Evolutionary conservation across 208 protist genomes (phyloP), one percentile per base, ranked within the genome.

Genomic region (Endotrypanum monterogeii): DNA sequence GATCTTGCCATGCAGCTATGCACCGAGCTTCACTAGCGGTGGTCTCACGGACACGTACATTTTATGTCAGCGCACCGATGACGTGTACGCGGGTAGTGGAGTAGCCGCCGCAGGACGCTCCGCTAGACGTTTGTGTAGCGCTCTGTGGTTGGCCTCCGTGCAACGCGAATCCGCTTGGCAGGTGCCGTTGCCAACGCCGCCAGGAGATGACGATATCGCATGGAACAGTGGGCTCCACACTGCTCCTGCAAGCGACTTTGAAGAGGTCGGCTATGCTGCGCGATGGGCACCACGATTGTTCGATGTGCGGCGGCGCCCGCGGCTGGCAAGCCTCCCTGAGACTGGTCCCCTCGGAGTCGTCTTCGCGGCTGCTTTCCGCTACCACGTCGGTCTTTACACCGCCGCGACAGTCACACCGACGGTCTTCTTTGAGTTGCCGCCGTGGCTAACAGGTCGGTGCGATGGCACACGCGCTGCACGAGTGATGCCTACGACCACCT

Each of bases 101-200:
- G 55, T 68, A 8, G 67, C 69, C 1, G 54, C 11, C 25, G 56
- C 18, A 28, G 67, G 51, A 18, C 35, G 52, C 46, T 46, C 52
- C 18, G 14, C n/a, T 4, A 41, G 37, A 20, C 46, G 68, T 6
- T 18, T 50, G 23, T 63, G 54, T 39, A 73, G 55, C 20, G 32
- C 16, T 14, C 67, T 79, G 63, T 87, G 83, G 83, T 58, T 83
- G 67, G 48, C 72, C 14, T 74, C 83, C 12, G 61, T 73, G 37
- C 48, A 61, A 16, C 37, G 56, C 3, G 74, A 82, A 37, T 57
- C 56, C 14, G 71, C 75, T 25, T 87, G 83, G 83, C 52, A 68
- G 57, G 72, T 79, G 54, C 72, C 71, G n/a, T 52, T 87, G 51
- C 57, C 41, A 1, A 73, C 55, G 46, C 79, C 66, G 8, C 61